Evolutionary conservation across 495 filamentous ascomycete genomes (phyloP), one percentile per base, ranked within the genome.

Genomic region (Aspergillus sclerotiicarbonarius): DNA sequence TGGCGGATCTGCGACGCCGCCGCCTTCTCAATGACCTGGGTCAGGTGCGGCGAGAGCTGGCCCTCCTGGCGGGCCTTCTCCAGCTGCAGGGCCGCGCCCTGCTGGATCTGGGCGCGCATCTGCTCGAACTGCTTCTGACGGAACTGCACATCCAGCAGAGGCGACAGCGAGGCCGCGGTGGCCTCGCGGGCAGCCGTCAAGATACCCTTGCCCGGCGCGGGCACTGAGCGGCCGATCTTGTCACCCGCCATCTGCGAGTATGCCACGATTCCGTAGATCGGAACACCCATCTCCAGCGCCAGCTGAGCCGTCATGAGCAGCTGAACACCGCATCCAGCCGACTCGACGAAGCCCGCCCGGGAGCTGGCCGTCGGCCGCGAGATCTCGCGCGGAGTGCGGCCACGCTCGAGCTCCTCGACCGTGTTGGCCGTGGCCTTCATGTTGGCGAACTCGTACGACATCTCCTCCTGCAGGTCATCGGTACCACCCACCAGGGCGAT

Each of bases 361-460:
- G 93, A 96, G 9, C 93, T 96, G 10, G 93, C 96, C 12, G 93
- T 93, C 0, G 93, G 93, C 39, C 93, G 85, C 0, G 93, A 98
- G 93, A 98, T 98, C 76, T 98, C 93, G 67, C 83, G 82, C 0
- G 93, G 93, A 33, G 91, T 95, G 60, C 93, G 89, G 35, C 93
- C 93, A 63, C 96, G 91, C 5, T 88, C 90, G 64, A 96, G 88
- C 66, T 98, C 93, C 55, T 96, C 90, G 53, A 93, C 86, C 30
- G 92, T 90, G 63, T 96, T 97, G 81, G 89, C 92, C 32, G 93
- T 98, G 29, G 93, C 93, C 75, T 95, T 93, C 93, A 98, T 98
- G 77, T 97, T 97, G 79, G 93, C 94, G 68, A 98, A 98, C 72
- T 97, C 93, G 62, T 96, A 96, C 9, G 93, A 96, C 53, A 92